phyloP scores from a whole-genome alignment of 305 asterid genomes.

The Fraxinus albicans region DNA sequence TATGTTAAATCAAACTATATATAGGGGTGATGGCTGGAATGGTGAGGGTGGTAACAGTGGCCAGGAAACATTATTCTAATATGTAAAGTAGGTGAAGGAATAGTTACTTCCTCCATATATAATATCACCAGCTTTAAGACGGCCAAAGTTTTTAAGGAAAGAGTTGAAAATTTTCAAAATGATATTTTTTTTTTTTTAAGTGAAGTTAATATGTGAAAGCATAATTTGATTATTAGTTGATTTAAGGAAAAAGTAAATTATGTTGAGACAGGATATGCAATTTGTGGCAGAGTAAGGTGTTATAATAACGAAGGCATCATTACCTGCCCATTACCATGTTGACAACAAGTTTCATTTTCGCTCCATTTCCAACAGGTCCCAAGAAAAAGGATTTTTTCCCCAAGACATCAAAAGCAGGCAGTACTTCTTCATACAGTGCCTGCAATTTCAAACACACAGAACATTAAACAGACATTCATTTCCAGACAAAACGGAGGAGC shows the following conservation, averaged over 20 bases:
- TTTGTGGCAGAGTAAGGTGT: conserved; percentile 3
- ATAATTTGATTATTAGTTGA: not conserved
- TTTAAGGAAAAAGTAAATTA: not conserved
- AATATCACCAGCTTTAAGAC: not conserved
- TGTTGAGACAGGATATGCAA: not conserved
- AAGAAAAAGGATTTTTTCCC: conserved; percentile 88
- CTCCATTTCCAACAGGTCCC: conserved; percentile 91
- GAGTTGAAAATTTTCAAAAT: not conserved
- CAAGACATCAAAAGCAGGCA: conserved; percentile 84
- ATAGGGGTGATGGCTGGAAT: not conserved
- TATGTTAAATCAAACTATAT: not conserved
- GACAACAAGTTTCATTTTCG: conserved; percentile 95
- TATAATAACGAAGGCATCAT: conserved; percentile 15
- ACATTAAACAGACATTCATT: conserved; percentile 22
- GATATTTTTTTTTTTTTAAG: not conserved
- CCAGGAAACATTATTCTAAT: not conserved
- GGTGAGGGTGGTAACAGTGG: not conserved
- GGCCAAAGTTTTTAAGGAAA: not conserved
- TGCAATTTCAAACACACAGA: conserved; percentile 31
- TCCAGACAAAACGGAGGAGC: not conserved
- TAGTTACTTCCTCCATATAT: not conserved
- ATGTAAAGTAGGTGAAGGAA: not conserved
- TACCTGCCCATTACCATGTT: conserved; percentile 99
- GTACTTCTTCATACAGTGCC: conserved; percentile 64
- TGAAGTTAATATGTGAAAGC: not conserved